phyloP scores from a whole-genome alignment of 1,284 basidiomycete genomes.

The Tylopilus orsonianus region DNA sequence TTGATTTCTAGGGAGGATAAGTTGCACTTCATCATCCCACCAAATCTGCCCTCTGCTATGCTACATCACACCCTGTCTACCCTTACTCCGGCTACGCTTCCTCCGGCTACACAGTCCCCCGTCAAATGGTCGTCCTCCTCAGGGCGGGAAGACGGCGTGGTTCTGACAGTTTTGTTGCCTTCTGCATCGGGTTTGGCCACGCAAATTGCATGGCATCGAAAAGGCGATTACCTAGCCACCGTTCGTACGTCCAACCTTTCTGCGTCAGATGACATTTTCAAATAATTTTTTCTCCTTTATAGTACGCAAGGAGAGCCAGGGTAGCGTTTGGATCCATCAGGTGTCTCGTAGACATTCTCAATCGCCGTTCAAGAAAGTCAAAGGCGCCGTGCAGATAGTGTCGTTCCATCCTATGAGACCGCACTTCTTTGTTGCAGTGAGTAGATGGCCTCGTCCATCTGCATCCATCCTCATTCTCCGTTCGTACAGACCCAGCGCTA shows the following conservation, averaged over 20 bases:
- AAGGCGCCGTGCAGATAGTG: conserved; percentile 87
- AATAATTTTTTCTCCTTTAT: conserved; percentile 12
- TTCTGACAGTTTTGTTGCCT: conserved; percentile 62
- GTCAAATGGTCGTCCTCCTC: conserved; percentile 66
- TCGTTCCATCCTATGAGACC: conserved; percentile 95
- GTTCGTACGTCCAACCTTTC: conserved; percentile 61
- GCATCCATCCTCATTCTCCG: conserved; percentile 11
- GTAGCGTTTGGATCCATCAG: conserved; percentile 93
- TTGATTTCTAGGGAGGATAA: conserved; percentile 64
- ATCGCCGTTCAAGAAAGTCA: conserved; percentile 94
- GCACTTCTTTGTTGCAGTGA: conserved; percentile 94
- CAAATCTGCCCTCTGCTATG: conserved; percentile 61
- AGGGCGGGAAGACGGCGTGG: conserved; percentile 48
- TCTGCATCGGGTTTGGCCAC: conserved; percentile 74
- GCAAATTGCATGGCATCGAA: conserved; percentile 90
- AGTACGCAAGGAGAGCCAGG: conserved; percentile 66
- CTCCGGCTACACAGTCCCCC: conserved; percentile 59
- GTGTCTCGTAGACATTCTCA: conserved; percentile 92
- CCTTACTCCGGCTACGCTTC: conserved; percentile 63
- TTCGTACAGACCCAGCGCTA: conserved; percentile 85
- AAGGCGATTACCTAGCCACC: conserved; percentile 95
- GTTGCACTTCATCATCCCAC: conserved; percentile 82
- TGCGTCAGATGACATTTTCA: conserved; percentile 10
- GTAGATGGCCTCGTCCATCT: conserved; percentile 31
- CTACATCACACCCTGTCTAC: conserved; percentile 63